Conservation (phyloP, 164 flowering plant species). For the Macadamia integrifolia region DNA sequence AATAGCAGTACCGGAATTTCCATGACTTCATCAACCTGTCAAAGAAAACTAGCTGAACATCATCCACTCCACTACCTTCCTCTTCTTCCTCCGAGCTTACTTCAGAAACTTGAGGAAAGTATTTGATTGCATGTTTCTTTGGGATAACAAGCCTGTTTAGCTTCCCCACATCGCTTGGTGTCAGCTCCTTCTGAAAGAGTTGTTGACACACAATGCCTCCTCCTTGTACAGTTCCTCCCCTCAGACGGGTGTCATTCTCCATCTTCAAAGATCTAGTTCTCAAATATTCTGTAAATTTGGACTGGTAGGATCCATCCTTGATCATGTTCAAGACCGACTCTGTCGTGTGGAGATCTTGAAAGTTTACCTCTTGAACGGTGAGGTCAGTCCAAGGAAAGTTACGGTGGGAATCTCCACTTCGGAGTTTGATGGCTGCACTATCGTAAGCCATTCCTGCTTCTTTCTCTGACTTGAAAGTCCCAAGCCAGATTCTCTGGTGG, state of each 20-base stretch:
- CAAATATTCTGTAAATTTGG: conserved; percentile 32
- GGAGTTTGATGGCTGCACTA: conserved; percentile 48
- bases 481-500: conserved; percentile 62
- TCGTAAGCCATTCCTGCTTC: conserved; percentile 73
- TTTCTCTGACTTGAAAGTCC: conserved; percentile 51
- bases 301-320: conserved; percentile 47
- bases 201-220: conserved; percentile 23
- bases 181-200: conserved; percentile 79
- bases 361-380: conserved; percentile 32
- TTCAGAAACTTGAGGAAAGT: conserved; percentile 37
- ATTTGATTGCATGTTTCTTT: conserved; percentile 54
- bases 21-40: conserved; percentile 46
- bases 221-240: background rate
- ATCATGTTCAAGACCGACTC: conserved; percentile 49
- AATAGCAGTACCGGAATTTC: conserved; percentile 77
- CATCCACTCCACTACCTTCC: conserved; percentile 19
- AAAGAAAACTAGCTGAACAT: conserved; percentile 32
- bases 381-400: conserved; percentile 43
- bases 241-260: conserved; percentile 3
- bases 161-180: conserved; percentile 90
- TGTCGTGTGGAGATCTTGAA: conserved; percentile 29
- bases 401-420: conserved; percentile 35
- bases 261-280: conserved; percentile 8
- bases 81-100: conserved; percentile 5
- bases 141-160: conserved; percentile 84